phyloP scores from a whole-genome alignment of 768 basidiomycete genomes.

The Leucogyrophana mollusca region DNA sequence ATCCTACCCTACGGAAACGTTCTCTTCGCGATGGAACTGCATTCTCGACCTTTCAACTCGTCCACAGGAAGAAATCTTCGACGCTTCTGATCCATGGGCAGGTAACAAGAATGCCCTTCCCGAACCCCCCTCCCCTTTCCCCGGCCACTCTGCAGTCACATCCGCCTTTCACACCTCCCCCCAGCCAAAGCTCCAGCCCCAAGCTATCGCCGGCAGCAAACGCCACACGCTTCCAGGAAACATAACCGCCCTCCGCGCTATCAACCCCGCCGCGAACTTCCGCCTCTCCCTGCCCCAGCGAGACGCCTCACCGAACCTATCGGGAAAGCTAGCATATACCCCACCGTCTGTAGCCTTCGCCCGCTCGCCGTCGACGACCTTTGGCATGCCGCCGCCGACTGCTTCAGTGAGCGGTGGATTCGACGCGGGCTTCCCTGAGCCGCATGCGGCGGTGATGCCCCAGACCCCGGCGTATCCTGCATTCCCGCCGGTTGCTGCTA shows the following conservation, averaged over 20 bases:
- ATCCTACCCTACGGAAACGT: slow-evolving; percentile 67
- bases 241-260: slow-evolving; percentile 29
- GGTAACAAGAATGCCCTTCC: slow-evolving; percentile 49
- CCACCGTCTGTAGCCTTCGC: slow-evolving; percentile 34
- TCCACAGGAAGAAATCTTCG: slow-evolving; percentile 18
- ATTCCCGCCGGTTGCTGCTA: slow-evolving; percentile 48
- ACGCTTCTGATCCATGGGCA: slow-evolving; percentile 13
- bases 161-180: slow-evolving; percentile 25
- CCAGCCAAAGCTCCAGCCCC: slow-evolving; percentile 18
- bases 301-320: slow-evolving; percentile 15
- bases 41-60: slow-evolving; percentile 69
- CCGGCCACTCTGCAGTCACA: slow-evolving; percentile 33
- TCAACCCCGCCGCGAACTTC: slow-evolving; percentile 13
- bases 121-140: slow-evolving; percentile 81
- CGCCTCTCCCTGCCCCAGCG: slow-evolving; percentile 27
- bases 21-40: slow-evolving; percentile 90
- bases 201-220: slow-evolving; percentile 54
- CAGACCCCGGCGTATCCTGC: slow-evolving; percentile 75
- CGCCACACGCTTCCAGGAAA: slow-evolving; percentile 49
- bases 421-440: slow-evolving; percentile 11
- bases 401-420: slow-evolving; percentile 15
- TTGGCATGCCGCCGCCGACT: slow-evolving; percentile 34
- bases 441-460: slow-evolving; percentile 33
- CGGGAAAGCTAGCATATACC: slow-evolving; percentile 18
- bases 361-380: slow-evolving; percentile 25